phyloP scores from a whole-genome alignment of 2,329 filamentous ascomycete genomes.

The Trichoderma harzianum region DNA sequence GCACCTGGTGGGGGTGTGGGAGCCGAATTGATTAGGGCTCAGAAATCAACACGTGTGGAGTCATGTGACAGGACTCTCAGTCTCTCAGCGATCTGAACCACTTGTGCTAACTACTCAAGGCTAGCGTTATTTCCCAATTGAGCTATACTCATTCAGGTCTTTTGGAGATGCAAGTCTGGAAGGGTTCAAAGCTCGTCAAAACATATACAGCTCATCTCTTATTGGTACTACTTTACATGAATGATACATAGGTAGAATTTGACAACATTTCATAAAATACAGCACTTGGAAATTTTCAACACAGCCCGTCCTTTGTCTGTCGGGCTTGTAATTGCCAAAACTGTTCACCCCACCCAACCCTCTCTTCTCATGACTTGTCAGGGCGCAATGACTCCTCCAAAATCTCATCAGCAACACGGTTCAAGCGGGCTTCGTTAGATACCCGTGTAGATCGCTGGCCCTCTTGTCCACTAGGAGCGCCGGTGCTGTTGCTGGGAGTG shows the following conservation, averaged over 20 bases:
- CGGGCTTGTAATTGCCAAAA: conserved; percentile 38
- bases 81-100: background rate
- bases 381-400: conserved; percentile 20
- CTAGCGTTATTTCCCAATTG: background rate
- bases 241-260: conserved; percentile 17
- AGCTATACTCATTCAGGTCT: background rate
- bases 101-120: background rate
- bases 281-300: conserved; percentile 15
- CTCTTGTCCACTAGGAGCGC: background rate
- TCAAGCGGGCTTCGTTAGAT: conserved; percentile 24
- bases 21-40: conserved; percentile 31
- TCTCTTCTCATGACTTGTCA: conserved; percentile 59
- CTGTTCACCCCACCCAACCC: conserved; percentile 39
- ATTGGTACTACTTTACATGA: conserved; percentile 20
- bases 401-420: conserved; percentile 30
- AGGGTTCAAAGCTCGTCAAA: background rate
- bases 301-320: conserved; percentile 19
- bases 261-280: conserved; percentile 3
- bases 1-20: conserved; percentile 25
- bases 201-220: background rate
- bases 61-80: conserved; percentile 26
- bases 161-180: background rate
- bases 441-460: background rate
- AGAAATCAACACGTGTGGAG: conserved; percentile 19
- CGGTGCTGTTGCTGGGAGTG: background rate